phyloP scores from a whole-genome alignment of 1,284 basidiomycete species.

The Stereum hirsutum region DNA sequence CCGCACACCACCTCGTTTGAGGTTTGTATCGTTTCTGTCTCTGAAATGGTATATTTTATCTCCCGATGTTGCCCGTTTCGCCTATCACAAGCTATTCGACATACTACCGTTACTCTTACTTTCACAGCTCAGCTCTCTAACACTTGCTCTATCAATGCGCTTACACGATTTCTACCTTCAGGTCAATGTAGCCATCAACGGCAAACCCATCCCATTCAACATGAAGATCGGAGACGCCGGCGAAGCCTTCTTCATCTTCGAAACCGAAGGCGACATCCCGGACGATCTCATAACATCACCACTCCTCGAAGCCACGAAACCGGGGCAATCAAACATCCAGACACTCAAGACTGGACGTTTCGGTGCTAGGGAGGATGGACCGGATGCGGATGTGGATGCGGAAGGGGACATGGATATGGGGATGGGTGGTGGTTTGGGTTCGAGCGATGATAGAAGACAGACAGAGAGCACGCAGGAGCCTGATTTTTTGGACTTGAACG shows the following conservation, averaged over 20 bases:
- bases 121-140: too few relatives aligned
- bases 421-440: slow-evolving; percentile 9
- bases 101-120: too few relatives aligned
- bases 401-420: slow-evolving; percentile 15
- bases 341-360: slow-evolving; percentile 27
- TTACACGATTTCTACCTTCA: slow-evolving; percentile 20
- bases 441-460: too few relatives aligned
- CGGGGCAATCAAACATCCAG: slow-evolving; percentile 24
- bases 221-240: slow-evolving; percentile 99
- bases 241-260: slow-evolving; percentile 98
- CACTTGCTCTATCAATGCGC: too few relatives aligned
- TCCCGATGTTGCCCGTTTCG: too few relatives aligned
- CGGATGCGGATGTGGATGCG: neutral
- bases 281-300: slow-evolving; percentile 93
- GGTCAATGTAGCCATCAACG: slow-evolving; percentile 82
- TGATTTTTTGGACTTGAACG: slow-evolving; percentile 59
- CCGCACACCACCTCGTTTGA: too few relatives aligned
- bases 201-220: slow-evolving; percentile 76
- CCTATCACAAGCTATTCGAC: too few relatives aligned
- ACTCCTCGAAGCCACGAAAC: slow-evolving; percentile 58
- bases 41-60: too few relatives aligned
- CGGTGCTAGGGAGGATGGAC: slow-evolving; percentile 26
- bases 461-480: slow-evolving; percentile 35
- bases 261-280: slow-evolving; percentile 92
- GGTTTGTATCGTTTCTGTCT: too few relatives aligned